A percentile compares a stretch with the other conserved stretches of the same genome.
These are phyloP conservation scores for Gossypium turneri DNA, from an alignment of 345 rosid species.

Conservation along the genomic window DNA sequence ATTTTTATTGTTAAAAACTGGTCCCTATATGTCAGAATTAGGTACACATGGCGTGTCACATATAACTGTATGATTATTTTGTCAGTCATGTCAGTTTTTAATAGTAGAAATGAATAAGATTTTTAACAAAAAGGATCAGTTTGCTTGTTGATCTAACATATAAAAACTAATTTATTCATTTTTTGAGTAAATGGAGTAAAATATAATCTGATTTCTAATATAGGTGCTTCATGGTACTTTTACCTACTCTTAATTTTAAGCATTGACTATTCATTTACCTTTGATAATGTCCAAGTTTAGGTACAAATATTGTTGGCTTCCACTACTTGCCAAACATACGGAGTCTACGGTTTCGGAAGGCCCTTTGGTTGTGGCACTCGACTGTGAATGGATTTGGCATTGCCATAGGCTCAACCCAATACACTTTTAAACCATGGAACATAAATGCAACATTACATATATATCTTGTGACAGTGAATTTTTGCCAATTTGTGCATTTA, in stretches of 20 bases:
- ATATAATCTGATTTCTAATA: too few species aligned
- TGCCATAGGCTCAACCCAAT: conserved; percentile 15
- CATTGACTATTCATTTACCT: not conserved
- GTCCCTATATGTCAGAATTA: too few species aligned
- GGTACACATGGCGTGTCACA: too few species aligned
- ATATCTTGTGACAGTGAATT: not conserved
- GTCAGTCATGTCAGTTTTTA: too few species aligned
- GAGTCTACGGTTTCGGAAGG: not conserved
- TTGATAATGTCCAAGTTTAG: not conserved
- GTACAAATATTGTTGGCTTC: conserved; percentile 6
- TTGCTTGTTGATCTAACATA: too few species aligned
- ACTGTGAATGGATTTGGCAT: not conserved
- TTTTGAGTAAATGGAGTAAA: rapidly evolving
- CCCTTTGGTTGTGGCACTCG: not conserved
- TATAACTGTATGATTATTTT: too few species aligned
- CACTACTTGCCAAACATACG: not conserved
- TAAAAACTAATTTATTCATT: too few species aligned
- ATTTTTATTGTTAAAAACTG: too few species aligned
- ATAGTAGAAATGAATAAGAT: too few species aligned
- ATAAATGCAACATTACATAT: not conserved
- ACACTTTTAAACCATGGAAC: not conserved
- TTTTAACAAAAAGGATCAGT: too few species aligned
- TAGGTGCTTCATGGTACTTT: too few species aligned
- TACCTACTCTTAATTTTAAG: not conserved
- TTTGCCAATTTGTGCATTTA: not conserved